Percentiles rank a stretch among this genome's conserved stretches.
phyloP scores from a whole-genome alignment of 345 rosid species.

The Murraya koenigii region DNA sequence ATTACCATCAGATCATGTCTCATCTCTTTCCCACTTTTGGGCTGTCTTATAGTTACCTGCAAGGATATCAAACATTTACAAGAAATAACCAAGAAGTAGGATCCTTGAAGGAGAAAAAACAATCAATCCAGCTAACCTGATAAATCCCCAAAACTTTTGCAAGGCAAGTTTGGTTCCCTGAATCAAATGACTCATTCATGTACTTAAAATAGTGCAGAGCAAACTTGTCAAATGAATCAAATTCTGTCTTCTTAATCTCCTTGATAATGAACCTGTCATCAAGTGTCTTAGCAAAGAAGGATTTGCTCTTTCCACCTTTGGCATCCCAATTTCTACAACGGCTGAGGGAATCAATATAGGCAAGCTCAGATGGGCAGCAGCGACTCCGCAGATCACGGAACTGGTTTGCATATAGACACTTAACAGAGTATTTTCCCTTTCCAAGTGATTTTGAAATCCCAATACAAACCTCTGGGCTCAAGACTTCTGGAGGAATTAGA shows the following conservation, averaged over 20 bases:
- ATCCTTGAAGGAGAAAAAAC: neutral
- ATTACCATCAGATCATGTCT: constrained; percentile 92
- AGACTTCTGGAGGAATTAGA: constrained; percentile 45
- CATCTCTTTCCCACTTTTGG: constrained; percentile 77
- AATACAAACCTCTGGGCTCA: constrained; percentile 54
- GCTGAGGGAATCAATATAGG: constrained; percentile 79
- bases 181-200: constrained; percentile 68
- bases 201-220: constrained; percentile 78
- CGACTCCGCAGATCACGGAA: constrained; percentile 70
- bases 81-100: neutral
- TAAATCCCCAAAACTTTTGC: constrained; percentile 95
- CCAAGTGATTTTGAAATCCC: constrained; percentile 60
- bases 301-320: constrained; percentile 95
- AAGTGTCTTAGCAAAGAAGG: constrained; percentile 79
- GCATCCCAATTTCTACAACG: constrained; percentile 96
- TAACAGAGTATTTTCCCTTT: constrained; percentile 78
- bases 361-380: constrained; percentile 77
- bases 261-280: constrained; percentile 88
- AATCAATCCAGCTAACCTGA: constrained; percentile 54
- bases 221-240: constrained; percentile 81
- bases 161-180: constrained; percentile 88
- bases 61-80: constrained; percentile 18
- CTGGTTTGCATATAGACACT: constrained; percentile 66
- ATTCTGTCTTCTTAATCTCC: constrained; percentile 94
- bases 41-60: constrained; percentile 76